Conservation (phyloP, 306 rosid genomes). For the Lathyrus tuberosus region DNA sequence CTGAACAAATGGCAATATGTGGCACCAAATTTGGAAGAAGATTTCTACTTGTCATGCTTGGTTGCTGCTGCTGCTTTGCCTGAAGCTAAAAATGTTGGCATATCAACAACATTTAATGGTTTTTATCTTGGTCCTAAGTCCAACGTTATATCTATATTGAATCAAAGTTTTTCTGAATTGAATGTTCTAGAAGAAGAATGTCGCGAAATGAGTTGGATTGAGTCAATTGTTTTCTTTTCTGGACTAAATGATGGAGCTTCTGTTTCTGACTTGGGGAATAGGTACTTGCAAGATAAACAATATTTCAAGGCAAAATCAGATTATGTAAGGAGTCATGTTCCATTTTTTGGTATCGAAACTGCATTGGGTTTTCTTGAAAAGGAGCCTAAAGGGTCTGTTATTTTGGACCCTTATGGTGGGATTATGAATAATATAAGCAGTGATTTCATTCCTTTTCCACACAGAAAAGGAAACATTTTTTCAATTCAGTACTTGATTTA, state of each 20-base stretch:
- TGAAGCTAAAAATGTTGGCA: constrained; percentile 44
- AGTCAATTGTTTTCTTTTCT: constrained; percentile 67
- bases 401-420: constrained; percentile 79
- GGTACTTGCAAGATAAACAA: constrained; percentile 49
- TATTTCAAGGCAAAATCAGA: constrained; percentile 82
- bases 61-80: constrained; percentile 69
- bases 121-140: constrained; percentile 52
- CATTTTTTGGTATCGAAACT: constrained; percentile 50
- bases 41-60: constrained; percentile 66
- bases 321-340: constrained; percentile 50
- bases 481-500: constrained; percentile 67
- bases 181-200: constrained; percentile 53
- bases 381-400: constrained; percentile 62
- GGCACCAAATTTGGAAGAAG: constrained; percentile 58
- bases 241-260: constrained; percentile 51
- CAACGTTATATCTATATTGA: constrained; percentile 43
- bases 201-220: constrained; percentile 77
- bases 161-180: constrained; percentile 56
- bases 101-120: constrained; percentile 65
- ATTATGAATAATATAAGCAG: constrained; percentile 62
- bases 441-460: constrained; percentile 74
- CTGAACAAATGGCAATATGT: constrained; percentile 74
- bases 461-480: constrained; percentile 67
- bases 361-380: constrained; percentile 54
- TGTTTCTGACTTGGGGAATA: constrained; percentile 52